Conservation (phyloP, 2,329 filamentous ascomycete species). For the Aureobasidium pullulans region DNA sequence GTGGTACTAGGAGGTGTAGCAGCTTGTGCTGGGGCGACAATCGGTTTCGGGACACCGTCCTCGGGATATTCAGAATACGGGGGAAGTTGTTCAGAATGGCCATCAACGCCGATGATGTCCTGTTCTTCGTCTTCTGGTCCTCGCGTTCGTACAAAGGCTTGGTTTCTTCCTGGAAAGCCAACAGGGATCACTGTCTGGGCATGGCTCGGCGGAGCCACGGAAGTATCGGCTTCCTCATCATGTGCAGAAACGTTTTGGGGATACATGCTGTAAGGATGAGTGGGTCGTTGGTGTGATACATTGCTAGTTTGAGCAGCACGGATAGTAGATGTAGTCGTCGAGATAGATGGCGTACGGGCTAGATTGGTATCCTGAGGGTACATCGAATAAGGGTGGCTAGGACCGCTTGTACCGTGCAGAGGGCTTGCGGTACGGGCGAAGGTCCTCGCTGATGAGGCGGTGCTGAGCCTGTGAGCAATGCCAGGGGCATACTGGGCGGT, state of each 20-base stretch:
- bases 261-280: constrained; percentile 83
- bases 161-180: constrained; percentile 63
- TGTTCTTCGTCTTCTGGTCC: constrained; percentile 81
- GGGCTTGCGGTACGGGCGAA: constrained; percentile 50
- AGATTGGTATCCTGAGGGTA: constrained; percentile 63
- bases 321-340: constrained; percentile 60
- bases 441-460: constrained; percentile 31
- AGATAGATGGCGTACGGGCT: constrained; percentile 55
- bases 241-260: constrained; percentile 62
- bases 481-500: constrained; percentile 23
- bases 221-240: constrained; percentile 44
- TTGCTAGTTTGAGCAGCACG: constrained; percentile 53
- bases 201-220: constrained; percentile 27
- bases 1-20: constrained; percentile 16
- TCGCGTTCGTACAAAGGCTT: constrained; percentile 60
- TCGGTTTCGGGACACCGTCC: constrained; percentile 42
- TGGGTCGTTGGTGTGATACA: constrained; percentile 54
- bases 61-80: constrained; percentile 89
- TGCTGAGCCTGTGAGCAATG: constrained; percentile 24
- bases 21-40: constrained; percentile 10
- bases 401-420: constrained; percentile 62
- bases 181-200: constrained; percentile 52
- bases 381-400: constrained; percentile 78
- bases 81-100: constrained; percentile 83
- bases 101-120: constrained; percentile 78